Evolutionary conservation across 1,139 yeast species (phyloP).

Genomic region (Diutina catenulata): DNA sequence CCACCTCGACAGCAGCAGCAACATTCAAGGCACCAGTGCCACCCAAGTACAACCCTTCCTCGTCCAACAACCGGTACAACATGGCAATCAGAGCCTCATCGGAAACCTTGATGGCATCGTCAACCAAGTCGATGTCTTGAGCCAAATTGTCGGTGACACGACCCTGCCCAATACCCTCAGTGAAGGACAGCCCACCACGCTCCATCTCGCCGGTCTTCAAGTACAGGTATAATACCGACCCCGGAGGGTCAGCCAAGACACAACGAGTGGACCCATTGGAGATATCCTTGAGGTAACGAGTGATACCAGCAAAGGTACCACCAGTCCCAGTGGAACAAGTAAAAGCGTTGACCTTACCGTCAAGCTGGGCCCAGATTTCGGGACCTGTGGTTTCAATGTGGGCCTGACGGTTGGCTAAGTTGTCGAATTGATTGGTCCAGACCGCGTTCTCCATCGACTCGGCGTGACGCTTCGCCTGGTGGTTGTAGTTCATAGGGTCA

Average conservation of each 20-base stretch:
- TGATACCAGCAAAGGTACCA: conserved; percentile 78
- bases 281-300: conserved; percentile 50
- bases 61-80: conserved; percentile 73
- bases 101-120: conserved; percentile 65
- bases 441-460: conserved; percentile 64
- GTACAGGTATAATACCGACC: conserved; percentile 55
- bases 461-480: conserved; percentile 77
- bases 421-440: conserved; percentile 75
- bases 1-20: conserved; percentile 68
- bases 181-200: conserved; percentile 73
- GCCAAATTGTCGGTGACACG: conserved; percentile 74
- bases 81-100: conserved; percentile 69
- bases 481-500: conserved; percentile 75
- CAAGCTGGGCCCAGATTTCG: conserved; percentile 83
- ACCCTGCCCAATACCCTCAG: conserved; percentile 95
- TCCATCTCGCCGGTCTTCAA: conserved; percentile 49
- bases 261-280: neutral
- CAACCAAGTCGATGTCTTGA: conserved; percentile 56
- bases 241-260: conserved; percentile 5
- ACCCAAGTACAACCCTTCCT: conserved; percentile 86
- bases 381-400: conserved; percentile 12
- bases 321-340: conserved; percentile 90
- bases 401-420: conserved; percentile 10
- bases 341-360: conserved; percentile 73
- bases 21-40: conserved; percentile 80